Base-by-base conservation (phyloP, 2,329 filamentous ascomycete genomes). In the Colletotrichum endophyticum region DNA sequence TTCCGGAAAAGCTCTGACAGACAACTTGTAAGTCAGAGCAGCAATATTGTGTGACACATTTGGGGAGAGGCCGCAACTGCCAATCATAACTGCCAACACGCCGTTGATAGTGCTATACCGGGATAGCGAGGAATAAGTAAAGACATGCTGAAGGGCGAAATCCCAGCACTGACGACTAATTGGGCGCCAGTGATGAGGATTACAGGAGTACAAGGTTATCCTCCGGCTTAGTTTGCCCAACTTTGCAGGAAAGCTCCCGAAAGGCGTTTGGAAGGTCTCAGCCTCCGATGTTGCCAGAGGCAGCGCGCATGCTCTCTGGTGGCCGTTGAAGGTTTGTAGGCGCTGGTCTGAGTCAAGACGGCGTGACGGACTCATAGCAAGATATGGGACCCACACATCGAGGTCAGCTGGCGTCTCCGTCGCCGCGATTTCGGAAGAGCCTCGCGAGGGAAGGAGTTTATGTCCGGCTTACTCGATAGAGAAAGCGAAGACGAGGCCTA, bases 311-410 rank as follows among this genome's bases (percentile, higher is more conserved):
- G 30, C 71, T 36, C 71, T 36, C 30, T 70, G 34, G 64, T 28
- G 53, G 28, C 71, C 64, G 71, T 62, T 61, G 49, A 70, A 36
- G 25, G 71, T 62, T 67, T 27, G 30, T 34, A 66, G 36, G 59
- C 69, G 69, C 56, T 44, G 64, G 56, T 44, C 34, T 73, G 71
- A 70, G 72, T 73, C 66, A 73, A 73, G 56, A 64, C 57, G 66
- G 66, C 30, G 66, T 70, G 32, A 73, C 66, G 32, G 57, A 63
- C 56, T 70, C 57, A 27, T 66, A 73, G 34, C 66, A 36, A 27
- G 56, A 64, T 30, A 25, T 57, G n/a, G 32, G 56, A 25, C 30
- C 70, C 70, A 70, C 57, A 63, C 27, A 25, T 64, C 19, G 36
- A 57, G 66, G 57, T 70, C 71, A 73, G 66, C 56, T 73, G 71